Conservation (phyloP, 2,329 filamentous ascomycete genomes). For the Trichoderma aggressivum region DNA sequence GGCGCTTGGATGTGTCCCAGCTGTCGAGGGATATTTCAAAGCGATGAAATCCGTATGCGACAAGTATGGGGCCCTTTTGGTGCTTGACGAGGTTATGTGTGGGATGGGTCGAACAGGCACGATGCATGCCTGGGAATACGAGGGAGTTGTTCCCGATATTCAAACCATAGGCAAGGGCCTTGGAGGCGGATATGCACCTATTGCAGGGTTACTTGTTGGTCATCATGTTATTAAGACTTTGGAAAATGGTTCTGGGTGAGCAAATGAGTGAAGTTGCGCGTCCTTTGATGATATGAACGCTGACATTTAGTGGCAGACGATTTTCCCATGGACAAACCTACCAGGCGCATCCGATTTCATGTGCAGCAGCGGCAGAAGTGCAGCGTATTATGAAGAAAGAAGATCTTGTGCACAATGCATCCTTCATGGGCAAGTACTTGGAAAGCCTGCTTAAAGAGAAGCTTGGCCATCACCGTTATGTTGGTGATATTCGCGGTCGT, state of each 20-base stretch:
- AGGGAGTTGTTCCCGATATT: slow-evolving; percentile 58
- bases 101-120: slow-evolving; percentile 61
- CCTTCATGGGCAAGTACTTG: slow-evolving; percentile 32
- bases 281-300: neutral
- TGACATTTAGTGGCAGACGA: neutral
- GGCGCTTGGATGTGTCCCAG: slow-evolving; percentile 48
- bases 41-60: slow-evolving; percentile 51
- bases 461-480: slow-evolving; percentile 40
- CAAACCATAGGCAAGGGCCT: slow-evolving; percentile 65
- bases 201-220: slow-evolving; percentile 40
- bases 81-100: slow-evolving; percentile 66
- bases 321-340: slow-evolving; percentile 25
- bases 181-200: slow-evolving; percentile 57
- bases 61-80: slow-evolving; percentile 52
- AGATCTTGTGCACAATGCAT: slow-evolving; percentile 56
- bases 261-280: neutral
- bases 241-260: neutral
- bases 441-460: neutral
- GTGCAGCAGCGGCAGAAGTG: slow-evolving; percentile 25
- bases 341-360: slow-evolving; percentile 27
- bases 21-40: slow-evolving; percentile 52
- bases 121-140: slow-evolving; percentile 62
- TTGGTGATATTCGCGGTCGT: slow-evolving; percentile 59
- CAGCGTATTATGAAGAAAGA: slow-evolving; percentile 51
- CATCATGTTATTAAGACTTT: neutral